A percentile compares a stretch with the other conserved stretches of the same genome.
These are phyloP conservation scores for Taxillus chinensis DNA, from an alignment of 164 flowering plant species.

Conservation along the genomic window DNA sequence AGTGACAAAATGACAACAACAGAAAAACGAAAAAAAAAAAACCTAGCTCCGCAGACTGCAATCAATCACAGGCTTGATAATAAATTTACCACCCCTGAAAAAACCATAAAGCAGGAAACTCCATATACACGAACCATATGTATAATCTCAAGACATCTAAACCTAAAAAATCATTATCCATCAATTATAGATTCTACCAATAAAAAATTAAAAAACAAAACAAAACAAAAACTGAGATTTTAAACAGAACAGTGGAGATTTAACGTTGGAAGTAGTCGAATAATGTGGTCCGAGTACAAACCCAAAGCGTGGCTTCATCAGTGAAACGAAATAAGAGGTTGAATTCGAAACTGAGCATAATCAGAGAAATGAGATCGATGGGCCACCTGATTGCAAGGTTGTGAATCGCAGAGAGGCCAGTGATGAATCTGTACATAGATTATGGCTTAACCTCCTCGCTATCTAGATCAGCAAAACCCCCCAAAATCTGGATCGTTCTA, in stretches of 20 bases:
- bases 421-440: not conserved
- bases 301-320: not conserved
- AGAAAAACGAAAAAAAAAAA: not conserved
- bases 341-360: not conserved
- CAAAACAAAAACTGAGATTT: not conserved
- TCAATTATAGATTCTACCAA: not conserved
- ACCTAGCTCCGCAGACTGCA: too few species aligned
- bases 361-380: not conserved
- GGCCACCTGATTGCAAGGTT: not conserved
- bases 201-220: not conserved
- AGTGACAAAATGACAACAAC: not conserved
- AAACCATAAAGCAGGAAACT: not conserved
- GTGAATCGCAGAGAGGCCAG: not conserved
- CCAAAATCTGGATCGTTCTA: not conserved
- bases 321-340: not conserved
- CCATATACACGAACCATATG: not conserved
- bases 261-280: not conserved
- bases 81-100: not conserved
- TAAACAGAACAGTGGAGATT: not conserved
- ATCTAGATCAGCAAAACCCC: not conserved
- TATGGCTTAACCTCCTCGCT: not conserved
- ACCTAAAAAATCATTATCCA: not conserved
- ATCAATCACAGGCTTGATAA: too few species aligned
- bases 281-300: not conserved
- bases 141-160: not conserved